phyloP scores from a whole-genome alignment of 164 flowering plant genomes.

The Magnolia sinica region DNA sequence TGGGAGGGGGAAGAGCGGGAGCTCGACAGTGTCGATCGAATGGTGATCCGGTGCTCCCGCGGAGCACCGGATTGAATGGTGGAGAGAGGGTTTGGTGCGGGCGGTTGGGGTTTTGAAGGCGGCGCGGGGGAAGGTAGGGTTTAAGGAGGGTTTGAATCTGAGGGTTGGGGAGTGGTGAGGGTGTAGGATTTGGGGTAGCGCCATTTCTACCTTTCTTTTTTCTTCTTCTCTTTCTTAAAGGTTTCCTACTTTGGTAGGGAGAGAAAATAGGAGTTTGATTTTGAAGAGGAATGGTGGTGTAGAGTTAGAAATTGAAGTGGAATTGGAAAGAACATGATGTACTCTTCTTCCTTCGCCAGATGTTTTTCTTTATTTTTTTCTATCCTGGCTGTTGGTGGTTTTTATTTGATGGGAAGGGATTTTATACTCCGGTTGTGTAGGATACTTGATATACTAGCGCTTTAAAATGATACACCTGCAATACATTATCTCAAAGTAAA shows the following conservation, averaged over 20 bases:
- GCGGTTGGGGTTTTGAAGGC: not conserved
- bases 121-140: constrained; percentile 1
- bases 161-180: constrained; percentile 42
- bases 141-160: constrained; percentile 24
- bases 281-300: not conserved
- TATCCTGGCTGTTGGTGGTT: too few species aligned
- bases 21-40: constrained; percentile 67
- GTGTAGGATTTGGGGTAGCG: constrained; percentile 52
- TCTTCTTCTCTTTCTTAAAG: not conserved
- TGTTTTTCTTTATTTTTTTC: not conserved
- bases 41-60: constrained; percentile 44
- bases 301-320: not conserved
- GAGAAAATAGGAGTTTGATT: not conserved
- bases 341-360: not conserved
- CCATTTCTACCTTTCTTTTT: constrained; percentile 32
- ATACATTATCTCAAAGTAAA: too few species aligned
- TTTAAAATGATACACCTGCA: too few species aligned
- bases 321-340: not conserved
- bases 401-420: too few species aligned
- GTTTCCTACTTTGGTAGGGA: not conserved
- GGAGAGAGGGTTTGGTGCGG: constrained; percentile 2
- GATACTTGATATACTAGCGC: too few species aligned
- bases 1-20: constrained; percentile 92
- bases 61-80: constrained; percentile 43
- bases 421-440: too few species aligned